These are phyloP conservation scores for Aphanomyces invadans DNA, from an alignment of 352 stramenopile genomes.

Conservation along the genomic window DNA sequence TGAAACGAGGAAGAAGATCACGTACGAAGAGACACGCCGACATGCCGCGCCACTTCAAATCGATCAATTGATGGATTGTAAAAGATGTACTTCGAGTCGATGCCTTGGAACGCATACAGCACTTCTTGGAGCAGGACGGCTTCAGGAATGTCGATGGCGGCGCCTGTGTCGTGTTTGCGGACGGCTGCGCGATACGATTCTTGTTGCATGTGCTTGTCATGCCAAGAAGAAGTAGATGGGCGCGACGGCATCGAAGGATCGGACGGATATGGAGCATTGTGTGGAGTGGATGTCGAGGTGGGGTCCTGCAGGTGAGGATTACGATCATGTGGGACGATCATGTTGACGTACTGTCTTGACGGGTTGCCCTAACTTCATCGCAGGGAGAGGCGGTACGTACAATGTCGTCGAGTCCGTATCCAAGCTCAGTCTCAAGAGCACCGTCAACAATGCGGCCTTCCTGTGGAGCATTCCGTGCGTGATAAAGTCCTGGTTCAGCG, in stretches of 20 bases:
- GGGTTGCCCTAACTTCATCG: neutral
- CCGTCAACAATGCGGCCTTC: constrained; percentile 17
- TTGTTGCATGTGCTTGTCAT: constrained; percentile 13
- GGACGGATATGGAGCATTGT: neutral
- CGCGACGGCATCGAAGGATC: neutral
- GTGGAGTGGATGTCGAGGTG: neutral
- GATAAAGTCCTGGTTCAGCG: constrained; percentile 22
- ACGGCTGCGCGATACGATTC: constrained; percentile 7
- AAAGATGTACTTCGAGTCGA: constrained; percentile 86
- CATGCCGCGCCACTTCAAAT: constrained; percentile 72
- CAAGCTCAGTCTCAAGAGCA: constrained; percentile 15
- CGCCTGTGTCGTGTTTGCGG: neutral
- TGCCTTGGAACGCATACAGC: constrained; percentile 88
- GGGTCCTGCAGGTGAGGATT: neutral
- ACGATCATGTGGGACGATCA: too few species aligned
- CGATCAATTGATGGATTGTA: constrained; percentile 67
- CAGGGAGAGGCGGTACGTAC: constrained; percentile 8
- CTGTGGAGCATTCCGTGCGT: constrained; percentile 23
- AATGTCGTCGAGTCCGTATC: constrained; percentile 15
- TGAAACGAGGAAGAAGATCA: neutral
- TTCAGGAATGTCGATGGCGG: constrained; percentile 53
- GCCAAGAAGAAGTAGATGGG: neutral
- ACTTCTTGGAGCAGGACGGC: constrained; percentile 87
- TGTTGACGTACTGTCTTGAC: neutral
- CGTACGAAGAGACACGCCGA: constrained; percentile 70